These are phyloP conservation scores for Ramularia endophylla DNA, from an alignment of 2,329 filamentous ascomycete species.

Conservation along the genomic window DNA sequence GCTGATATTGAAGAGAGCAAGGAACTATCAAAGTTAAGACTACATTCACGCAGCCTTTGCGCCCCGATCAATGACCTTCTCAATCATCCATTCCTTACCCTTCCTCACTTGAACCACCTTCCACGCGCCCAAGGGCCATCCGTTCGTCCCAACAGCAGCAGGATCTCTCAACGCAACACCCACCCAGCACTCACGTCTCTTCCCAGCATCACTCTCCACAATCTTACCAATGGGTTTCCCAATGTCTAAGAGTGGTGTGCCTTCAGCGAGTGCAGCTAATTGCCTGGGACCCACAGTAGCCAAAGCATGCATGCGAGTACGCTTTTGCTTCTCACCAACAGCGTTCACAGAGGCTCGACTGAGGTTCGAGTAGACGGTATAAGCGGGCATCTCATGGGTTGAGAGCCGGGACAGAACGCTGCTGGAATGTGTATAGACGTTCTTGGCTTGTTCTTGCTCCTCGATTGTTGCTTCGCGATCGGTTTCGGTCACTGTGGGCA, in stretches of 20 bases:
- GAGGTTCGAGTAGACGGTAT: conserved; percentile 80
- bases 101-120: conserved; percentile 78
- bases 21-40: too few species aligned
- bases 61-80: conserved; percentile 39
- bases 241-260: conserved; percentile 75
- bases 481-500: conserved; percentile 51
- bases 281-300: conserved; percentile 72
- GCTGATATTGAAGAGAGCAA: too few species aligned
- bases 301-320: conserved; percentile 82
- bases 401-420: conserved; percentile 67
- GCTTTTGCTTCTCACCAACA: conserved; percentile 50
- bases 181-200: conserved; percentile 71
- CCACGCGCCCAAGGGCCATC: conserved; percentile 59
- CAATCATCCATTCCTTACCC: conserved; percentile 67
- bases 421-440: conserved; percentile 82
- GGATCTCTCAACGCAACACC: conserved; percentile 58
- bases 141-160: conserved; percentile 6
- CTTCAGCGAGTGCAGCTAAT: conserved; percentile 71
- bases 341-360: conserved; percentile 56
- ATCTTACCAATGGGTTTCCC: conserved; percentile 90
- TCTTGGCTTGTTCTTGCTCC: conserved; percentile 51
- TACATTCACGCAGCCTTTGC: neutral
- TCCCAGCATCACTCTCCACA: conserved; percentile 41
- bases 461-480: conserved; percentile 24
- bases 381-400: conserved; percentile 74